Evolutionary conservation across 129 eudicot species (phyloP).

Genomic region (Artemisia annua): DNA sequence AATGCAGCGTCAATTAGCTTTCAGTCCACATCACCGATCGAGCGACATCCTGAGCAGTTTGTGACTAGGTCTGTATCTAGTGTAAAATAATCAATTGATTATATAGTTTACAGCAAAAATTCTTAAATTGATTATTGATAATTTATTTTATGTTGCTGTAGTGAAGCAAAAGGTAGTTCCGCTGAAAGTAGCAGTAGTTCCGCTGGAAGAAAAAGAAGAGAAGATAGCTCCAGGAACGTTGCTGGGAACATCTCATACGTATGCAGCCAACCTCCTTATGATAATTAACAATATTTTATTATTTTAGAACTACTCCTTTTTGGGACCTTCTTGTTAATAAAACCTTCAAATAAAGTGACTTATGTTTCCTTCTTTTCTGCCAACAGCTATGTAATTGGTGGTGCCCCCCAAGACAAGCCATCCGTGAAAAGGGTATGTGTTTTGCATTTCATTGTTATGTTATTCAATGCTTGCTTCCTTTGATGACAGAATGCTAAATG

Average conservation of each 20-base stretch:
- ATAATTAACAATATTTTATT: neutral
- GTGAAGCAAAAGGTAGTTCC: constrained; percentile 98
- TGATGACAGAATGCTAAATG: neutral
- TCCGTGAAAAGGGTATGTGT: neutral
- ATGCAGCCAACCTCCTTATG: neutral
- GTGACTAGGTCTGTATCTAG: constrained; percentile 62
- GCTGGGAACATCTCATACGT: constrained; percentile 1
- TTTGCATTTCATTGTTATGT: neutral
- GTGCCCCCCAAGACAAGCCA: constrained; percentile 12
- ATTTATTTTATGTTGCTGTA: constrained; percentile 33
- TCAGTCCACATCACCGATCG: constrained; percentile 79
- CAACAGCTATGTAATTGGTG: constrained; percentile 2
- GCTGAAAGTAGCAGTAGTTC: constrained; percentile 93
- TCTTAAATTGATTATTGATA: constrained; percentile 7
- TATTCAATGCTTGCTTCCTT: neutral
- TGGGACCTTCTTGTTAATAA: neutral
- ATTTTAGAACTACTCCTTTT: neutral
- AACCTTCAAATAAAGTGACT: neutral
- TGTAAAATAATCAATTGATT: neutral
- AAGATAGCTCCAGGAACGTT: constrained; percentile 4
- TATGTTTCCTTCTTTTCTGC: neutral
- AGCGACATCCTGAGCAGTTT: constrained; percentile 67
- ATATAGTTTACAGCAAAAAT: neutral
- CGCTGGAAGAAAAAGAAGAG: constrained; percentile 4
- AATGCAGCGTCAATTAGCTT: constrained; percentile 73